Evolutionary conservation across 2,329 filamentous ascomycete species (phyloP).

Genomic region (Colletotrichum acutatum): DNA sequence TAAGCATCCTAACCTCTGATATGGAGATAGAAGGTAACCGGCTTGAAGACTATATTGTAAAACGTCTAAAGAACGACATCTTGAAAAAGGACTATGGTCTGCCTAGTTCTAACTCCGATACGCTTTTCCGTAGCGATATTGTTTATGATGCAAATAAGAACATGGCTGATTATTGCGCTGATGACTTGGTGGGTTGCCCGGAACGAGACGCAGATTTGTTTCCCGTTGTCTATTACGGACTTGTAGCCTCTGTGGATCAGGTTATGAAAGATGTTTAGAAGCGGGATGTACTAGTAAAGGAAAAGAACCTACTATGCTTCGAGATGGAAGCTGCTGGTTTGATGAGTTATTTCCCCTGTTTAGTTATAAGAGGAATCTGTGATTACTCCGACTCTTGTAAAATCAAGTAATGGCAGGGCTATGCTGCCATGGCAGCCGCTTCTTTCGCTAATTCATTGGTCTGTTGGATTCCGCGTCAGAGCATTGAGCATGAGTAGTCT

Average conservation of each 20-base stretch:
- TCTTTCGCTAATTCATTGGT: neutral
- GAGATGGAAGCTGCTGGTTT: neutral
- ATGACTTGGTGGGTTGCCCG: neutral
- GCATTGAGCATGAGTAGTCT: neutral
- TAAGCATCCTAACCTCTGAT: neutral
- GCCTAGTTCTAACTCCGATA: neutral
- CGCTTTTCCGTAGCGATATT: neutral
- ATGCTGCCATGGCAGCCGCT: neutral
- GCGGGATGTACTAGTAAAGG: slow-evolving; percentile 49
- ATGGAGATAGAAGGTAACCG: neutral
- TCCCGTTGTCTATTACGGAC: slow-evolving; percentile 44
- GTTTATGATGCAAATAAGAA: neutral
- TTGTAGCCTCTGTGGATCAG: slow-evolving; percentile 47
- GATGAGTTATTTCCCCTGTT: neutral
- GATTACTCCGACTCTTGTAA: neutral
- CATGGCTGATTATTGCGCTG: neutral
- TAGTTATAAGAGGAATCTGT: neutral
- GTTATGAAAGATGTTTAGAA: slow-evolving; percentile 42
- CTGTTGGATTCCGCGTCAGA: neutral
- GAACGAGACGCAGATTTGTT: slow-evolving; percentile 12
- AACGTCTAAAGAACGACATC: no score
- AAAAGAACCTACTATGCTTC: slow-evolving; percentile 43
- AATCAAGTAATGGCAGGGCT: neutral
- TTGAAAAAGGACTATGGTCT: neutral
- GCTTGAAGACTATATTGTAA: no score